Percentiles rank a stretch among this genome's conserved stretches.
These are phyloP conservation scores for Myxozyma geophila DNA, from an alignment of 805 yeast genomes.

Conservation along the genomic window DNA sequence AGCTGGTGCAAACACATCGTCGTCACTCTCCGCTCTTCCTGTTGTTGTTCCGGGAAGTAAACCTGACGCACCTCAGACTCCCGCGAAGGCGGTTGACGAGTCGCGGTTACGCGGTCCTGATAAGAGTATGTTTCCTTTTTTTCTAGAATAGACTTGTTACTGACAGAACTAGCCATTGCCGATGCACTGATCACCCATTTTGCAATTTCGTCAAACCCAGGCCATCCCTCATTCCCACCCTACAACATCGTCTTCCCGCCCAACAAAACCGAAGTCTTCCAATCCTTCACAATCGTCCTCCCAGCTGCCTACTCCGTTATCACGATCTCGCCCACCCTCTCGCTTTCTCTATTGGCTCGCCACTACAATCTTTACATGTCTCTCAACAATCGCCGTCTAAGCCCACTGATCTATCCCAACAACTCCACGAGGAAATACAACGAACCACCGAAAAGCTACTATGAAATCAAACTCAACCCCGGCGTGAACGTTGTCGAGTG, in stretches of 20 bases:
- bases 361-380: constrained; percentile 37
- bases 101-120: constrained; percentile 28
- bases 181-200: constrained; percentile 35
- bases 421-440: constrained; percentile 19
- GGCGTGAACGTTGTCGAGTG: constrained; percentile 36
- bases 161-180: constrained; percentile 17
- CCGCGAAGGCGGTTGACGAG: constrained; percentile 27
- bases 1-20: constrained; percentile 1
- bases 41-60: constrained; percentile 21
- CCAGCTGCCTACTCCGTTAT: constrained; percentile 31
- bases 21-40: constrained; percentile 28
- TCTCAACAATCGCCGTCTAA: constrained; percentile 33
- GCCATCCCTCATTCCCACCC: constrained; percentile 22
- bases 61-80: constrained; percentile 3
- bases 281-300: constrained; percentile 33
- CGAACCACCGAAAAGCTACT: constrained; percentile 35
- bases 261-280: constrained; percentile 29
- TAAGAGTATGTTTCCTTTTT: constrained; percentile 18
- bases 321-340: constrained; percentile 36
- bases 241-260: constrained; percentile 33
- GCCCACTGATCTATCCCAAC: constrained; percentile 31
- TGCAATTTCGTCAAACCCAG: constrained; percentile 21
- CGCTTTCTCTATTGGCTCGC: constrained; percentile 27
- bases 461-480: constrained; percentile 32
- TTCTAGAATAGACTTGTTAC: background rate